Evolutionary conservation across 441 rosid species (phyloP).

Genomic region (Brassica hybrid): DNA sequence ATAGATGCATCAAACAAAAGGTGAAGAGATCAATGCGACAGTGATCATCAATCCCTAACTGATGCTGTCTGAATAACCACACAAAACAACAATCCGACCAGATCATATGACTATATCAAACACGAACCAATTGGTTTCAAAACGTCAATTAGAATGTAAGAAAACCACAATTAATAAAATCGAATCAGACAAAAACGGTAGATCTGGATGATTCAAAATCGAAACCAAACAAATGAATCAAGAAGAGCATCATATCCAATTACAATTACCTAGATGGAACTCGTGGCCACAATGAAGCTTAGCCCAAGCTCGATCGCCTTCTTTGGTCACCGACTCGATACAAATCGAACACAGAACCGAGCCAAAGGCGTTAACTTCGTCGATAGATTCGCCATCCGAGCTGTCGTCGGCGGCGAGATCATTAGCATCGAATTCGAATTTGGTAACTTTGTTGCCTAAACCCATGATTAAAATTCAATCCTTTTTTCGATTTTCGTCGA

Average conservation of each 20-base stretch:
- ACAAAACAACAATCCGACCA: not conserved
- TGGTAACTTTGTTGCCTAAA: conserved; percentile 48
- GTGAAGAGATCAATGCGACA: conserved; percentile 6
- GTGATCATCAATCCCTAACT: conserved; percentile 12
- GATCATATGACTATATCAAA: conserved; percentile 6
- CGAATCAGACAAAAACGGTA: conserved; percentile 32
- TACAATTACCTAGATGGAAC: conserved; percentile 72
- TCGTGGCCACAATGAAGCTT: conserved; percentile 97
- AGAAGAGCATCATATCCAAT: not conserved
- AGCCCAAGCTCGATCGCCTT: conserved; percentile 95
- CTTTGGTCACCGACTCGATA: conserved; percentile 74
- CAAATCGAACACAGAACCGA: conserved; percentile 94
- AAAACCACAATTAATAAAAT: conserved; percentile 16
- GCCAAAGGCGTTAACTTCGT: conserved; percentile 53
- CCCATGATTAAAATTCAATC: conserved; percentile 28
- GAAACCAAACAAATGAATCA: conserved; percentile 5
- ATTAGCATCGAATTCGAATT: conserved; percentile 52
- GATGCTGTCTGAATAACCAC: not conserved
- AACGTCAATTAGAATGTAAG: conserved; percentile 22
- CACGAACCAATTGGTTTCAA: conserved; percentile 19
- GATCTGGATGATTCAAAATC: conserved; percentile 54
- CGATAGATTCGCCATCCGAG: conserved; percentile 51
- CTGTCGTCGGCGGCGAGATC: conserved; percentile 61
- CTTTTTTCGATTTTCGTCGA: not conserved
- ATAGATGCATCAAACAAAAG: conserved; percentile 16